Evolutionary conservation across 495 filamentous ascomycete genomes (phyloP).

Genomic region (Xylaria curta): DNA sequence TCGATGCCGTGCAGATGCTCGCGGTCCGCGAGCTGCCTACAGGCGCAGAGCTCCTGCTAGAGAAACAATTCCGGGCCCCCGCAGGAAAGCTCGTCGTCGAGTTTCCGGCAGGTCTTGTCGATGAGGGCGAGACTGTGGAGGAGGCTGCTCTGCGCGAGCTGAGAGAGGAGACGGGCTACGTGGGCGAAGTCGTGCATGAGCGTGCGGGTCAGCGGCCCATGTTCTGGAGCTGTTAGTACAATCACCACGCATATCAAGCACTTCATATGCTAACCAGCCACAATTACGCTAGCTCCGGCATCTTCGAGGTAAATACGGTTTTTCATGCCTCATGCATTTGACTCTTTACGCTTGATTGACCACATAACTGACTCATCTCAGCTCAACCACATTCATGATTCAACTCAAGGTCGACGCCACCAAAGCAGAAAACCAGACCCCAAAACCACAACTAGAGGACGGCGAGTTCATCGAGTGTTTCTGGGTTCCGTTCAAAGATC

Average conservation of each 20-base stretch:
- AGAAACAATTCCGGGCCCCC: conserved; percentile 79
- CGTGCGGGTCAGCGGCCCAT: conserved; percentile 57
- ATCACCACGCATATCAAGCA: neutral
- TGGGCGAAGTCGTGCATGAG: conserved; percentile 59
- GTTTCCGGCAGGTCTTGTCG: conserved; percentile 76
- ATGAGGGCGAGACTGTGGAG: conserved; percentile 72
- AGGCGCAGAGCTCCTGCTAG: conserved; percentile 63
- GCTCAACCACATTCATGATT: conserved; percentile 73
- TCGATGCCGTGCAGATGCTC: conserved; percentile 82
- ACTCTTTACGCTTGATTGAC: neutral
- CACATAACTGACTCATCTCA: conserved; percentile 35
- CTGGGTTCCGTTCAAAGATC: conserved; percentile 62
- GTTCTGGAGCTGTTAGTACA: conserved; percentile 73
- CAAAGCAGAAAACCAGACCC: conserved; percentile 63
- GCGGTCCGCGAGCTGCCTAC: conserved; percentile 66
- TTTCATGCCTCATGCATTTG: neutral
- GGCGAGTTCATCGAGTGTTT: conserved; percentile 81
- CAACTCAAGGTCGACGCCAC: conserved; percentile 68
- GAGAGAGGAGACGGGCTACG: conserved; percentile 82
- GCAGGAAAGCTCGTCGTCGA: conserved; percentile 74
- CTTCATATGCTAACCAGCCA: neutral
- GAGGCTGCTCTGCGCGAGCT: conserved; percentile 76
- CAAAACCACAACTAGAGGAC: conserved; percentile 71
- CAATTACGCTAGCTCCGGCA: conserved; percentile 39
- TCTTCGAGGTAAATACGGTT: conserved; percentile 40